Conservation (phyloP, 139 green algal genomes). For the Chlorella sp. region DNA sequence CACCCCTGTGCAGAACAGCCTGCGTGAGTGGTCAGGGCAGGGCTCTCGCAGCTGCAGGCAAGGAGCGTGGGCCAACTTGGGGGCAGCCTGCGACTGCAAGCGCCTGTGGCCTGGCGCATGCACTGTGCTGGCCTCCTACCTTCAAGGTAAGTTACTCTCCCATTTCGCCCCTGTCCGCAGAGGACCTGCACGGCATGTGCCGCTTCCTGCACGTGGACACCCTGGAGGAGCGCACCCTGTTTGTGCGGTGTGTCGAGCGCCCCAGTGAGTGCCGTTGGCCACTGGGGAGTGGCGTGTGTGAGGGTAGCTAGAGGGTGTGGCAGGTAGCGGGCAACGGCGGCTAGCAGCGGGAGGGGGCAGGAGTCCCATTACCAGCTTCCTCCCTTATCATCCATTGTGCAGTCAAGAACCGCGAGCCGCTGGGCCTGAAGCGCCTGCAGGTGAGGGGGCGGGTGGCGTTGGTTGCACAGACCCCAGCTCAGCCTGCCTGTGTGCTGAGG, state of each 20-base stretch:
- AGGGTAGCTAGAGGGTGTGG: no score
- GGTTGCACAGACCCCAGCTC: no score
- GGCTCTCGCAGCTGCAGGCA: background rate
- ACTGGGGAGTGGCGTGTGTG: no score
- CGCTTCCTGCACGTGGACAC: slow-evolving; percentile 46
- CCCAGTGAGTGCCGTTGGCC: slow-evolving; percentile 25
- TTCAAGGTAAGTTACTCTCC: background rate
- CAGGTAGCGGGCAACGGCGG: no score
- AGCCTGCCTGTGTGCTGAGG: no score
- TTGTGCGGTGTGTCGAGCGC: slow-evolving; percentile 54
- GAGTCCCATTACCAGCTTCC: no score
- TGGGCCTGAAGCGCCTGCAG: slow-evolving; percentile 58
- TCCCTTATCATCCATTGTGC: no score
- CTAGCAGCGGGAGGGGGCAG: no score
- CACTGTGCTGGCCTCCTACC: background rate
- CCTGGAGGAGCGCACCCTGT: slow-evolving; percentile 42
- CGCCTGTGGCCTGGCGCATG: no score
- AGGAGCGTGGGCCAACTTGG: background rate
- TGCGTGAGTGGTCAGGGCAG: background rate
- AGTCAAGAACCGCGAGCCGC: slow-evolving; percentile 48
- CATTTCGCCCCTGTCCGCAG: background rate
- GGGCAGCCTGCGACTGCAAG: background rate
- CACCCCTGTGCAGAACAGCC: slow-evolving; percentile 33
- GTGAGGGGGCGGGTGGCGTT: slow-evolving; percentile 16
- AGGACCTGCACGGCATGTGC: slow-evolving; percentile 37